Base-by-base conservation (phyloP, 345 rosid genomes). In the Acer campestre region DNA sequence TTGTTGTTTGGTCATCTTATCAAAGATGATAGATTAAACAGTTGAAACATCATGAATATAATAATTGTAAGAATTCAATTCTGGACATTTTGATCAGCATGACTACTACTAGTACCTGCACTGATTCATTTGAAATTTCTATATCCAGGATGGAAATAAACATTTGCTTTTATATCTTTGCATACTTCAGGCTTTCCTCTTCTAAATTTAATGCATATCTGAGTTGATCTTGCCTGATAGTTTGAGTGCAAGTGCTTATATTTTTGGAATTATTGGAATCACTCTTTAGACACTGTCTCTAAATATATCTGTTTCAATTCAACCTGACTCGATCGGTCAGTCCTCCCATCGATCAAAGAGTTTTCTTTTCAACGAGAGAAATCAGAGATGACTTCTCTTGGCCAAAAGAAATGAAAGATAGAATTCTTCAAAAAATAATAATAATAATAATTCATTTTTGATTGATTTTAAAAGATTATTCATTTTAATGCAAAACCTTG, bases 61-160 rank as follows among this genome's bases (percentile, higher is more conserved):
- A 75, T 75, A 64, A 75, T 48, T 65, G 48, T 75, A 65, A 49
- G 77, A 75, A 11, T 44, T 64, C 35, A 53, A 22, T 46, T 38
- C 10, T 8, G 5, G 35, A 14, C 40, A 14, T 53, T 53, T 53
- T 14, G 62, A n/a, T 75, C 51, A 31, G 35, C 31, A 6, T 25
- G 38, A 35, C 38, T 35, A 4, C 35, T 35, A 46, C 16, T 75
- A 10, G 2, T 22, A 20, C 20, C 56, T 38, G 38, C 29, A 18
- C 5, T 18, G 12, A 51, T 25, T 56, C 23, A 56, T 49, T 12
- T n/a, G 25, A 56, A 22, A 6, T 56, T 56, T 56, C 63, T 10
- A 18, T 58, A 38, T 56, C 11, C 29, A 11, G 1, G 10, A n/a
- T 58, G 31, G 20, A 58, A 35, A 59, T 35, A 22, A 13, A 35